Base-by-base conservation (phyloP, 2,329 filamentous ascomycete genomes). In the Huntiella savannae region DNA sequence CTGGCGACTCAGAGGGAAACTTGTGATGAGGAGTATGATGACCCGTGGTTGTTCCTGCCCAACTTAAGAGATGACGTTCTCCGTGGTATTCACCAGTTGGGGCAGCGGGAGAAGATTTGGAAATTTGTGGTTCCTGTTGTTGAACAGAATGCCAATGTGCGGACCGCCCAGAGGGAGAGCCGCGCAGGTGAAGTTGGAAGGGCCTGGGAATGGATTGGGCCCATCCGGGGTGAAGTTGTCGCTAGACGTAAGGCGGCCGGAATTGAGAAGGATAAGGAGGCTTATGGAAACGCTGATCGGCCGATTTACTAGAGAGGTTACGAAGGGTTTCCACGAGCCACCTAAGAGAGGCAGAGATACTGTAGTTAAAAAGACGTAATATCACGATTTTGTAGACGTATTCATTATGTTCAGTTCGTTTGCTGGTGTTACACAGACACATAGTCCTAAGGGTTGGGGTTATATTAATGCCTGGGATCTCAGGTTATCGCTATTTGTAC, bases 51-150 rank as follows among this genome's bases (percentile, higher is more conserved):
- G 51, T 83, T 85, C 56, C 73, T 95, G 54, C 83, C 83, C 1
- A 91, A 96, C 58, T 66, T 98, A 46, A 72, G 91, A 50, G 91
- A 98, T 57, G 88, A 96, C 57, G 79, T 98, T 3, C 68, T 98
- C 35, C 71, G 88, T 15, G 75, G 80, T 22, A 78, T 93, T 51
- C 84, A 95, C 59, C 79, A 74, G 3, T 70, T 87, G 15, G 69
- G 70, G 6, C 75, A 86, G 54, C 72, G 91, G 34, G 81, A 91
- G 57, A 73, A 75, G 47, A 67, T 98, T 43, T 98, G 92, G 91
- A 71, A 77, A 52, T 75, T 76, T 43, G 91, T 98, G 15, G 73
- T 77, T 53, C 74, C 69, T 44, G 80, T 96, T 45, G 87, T 98
- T 1, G 91, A 98, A 62, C 78, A 79, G 60, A 98, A 98, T 60